Conservation (phyloP, 179 eudicot genomes). For the Pouteria campechiana region DNA sequence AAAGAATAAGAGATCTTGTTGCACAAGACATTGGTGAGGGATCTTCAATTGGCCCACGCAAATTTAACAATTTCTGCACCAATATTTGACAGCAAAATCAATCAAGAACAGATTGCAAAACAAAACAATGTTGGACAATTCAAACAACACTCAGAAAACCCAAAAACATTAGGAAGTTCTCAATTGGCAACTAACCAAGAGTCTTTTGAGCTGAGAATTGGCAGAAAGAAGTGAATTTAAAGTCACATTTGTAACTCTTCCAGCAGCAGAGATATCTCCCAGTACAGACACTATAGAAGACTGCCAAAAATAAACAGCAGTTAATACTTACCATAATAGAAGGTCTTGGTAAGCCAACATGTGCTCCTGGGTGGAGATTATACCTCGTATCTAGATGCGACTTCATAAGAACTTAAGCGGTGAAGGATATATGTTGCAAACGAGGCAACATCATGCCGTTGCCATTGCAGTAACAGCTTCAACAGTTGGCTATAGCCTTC, state of each 20-base stretch:
- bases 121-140: background rate
- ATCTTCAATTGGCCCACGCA: conserved; percentile 72
- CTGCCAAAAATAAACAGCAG: conserved; percentile 29
- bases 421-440: conserved; percentile 82
- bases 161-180: background rate
- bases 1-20: conserved; percentile 38
- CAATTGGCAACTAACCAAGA: conserved; percentile 74
- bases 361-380: background rate
- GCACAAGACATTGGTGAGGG: conserved; percentile 75
- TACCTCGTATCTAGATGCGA: conserved; percentile 93
- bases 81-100: conserved; percentile 19
- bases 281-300: conserved; percentile 58
- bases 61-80: conserved; percentile 72
- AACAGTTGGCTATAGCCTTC: conserved; percentile 79
- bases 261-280: conserved; percentile 36
- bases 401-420: conserved; percentile 85
- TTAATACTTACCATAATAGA: conserved; percentile 1
- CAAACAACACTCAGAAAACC: conserved; percentile 1
- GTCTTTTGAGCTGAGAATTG: conserved; percentile 65
- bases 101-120: conserved; percentile 7
- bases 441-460: conserved; percentile 81
- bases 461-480: conserved; percentile 72
- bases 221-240: conserved; percentile 45
- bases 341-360: background rate
- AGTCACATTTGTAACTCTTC: conserved; percentile 17